Evolutionary conservation across 208 protist species (phyloP), one percentile per base, ranked within the genome.

Genomic region (Zelonia costaricensis): DNA sequence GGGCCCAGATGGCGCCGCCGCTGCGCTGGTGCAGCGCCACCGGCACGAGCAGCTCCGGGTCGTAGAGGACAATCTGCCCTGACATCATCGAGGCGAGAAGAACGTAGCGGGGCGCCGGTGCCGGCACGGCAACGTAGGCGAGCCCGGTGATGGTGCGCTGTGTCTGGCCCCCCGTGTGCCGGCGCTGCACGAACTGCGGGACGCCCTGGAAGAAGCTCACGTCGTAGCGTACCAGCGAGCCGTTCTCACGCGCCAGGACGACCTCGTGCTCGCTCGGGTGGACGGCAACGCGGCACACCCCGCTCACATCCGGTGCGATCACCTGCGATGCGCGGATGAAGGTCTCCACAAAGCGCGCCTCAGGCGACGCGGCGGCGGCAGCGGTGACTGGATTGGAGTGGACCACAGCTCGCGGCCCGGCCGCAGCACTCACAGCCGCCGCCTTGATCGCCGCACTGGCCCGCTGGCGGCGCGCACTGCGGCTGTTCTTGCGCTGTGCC

Each of bases 301-400:
- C 90, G 52, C 76, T 83, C 28, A 92, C 76, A 42, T 95, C 90
- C 1, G 90, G 90, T 0, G 90, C 90, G 56, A 95, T 92, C 35
- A 90, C 85, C 48, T 87, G 76, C 20, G 86, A 86, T 33, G 74
- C 74, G 3, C 85, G 61, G 6, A 92, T 70, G 15, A 80, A 4
- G 22, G 40, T 43, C 48, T 82, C 73, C 20, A 86, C 52, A 2
- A 44, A 30, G 42, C 61, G 48, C 35, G 40, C 12, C 1, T 38
- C 27, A 7, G 62, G 36, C 8, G 43, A 63, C 22, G 33, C 16
- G 15, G 52, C 27, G 4, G 52, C 18, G 22, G 36, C 20, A 0
- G 52, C 18, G 36, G 36, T 23, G 16, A 30, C 15, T n/a, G n/a
- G n/a, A n/a, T n/a, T n/a, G n/a, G n/a, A n/a, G n/a, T n/a, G n/a